Conservation (phyloP, 1,284 basidiomycete genomes). For the Ceratobasidium sp. region DNA sequence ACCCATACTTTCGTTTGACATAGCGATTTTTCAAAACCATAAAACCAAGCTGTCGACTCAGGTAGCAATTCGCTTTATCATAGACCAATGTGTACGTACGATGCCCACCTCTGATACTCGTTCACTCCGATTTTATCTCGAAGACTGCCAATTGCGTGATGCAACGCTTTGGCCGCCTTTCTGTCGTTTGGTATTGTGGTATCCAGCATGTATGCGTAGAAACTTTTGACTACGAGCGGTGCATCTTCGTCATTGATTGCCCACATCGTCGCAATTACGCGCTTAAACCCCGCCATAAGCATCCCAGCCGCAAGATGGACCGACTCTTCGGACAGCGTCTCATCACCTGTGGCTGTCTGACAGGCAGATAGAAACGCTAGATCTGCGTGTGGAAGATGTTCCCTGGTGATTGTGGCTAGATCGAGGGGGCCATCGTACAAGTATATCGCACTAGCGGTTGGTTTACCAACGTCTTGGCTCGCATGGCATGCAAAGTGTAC, state of each 20-base stretch:
- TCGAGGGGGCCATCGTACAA: conserved; percentile 10
- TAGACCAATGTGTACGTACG: no score
- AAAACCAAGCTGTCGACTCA: no score
- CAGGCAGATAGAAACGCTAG: conserved; percentile 41
- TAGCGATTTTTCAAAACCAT: no score
- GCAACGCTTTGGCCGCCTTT: conserved; percentile 21
- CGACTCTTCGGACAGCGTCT: not conserved
- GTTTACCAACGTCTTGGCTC: not conserved
- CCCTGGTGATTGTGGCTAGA: not conserved
- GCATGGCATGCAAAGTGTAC: conserved; percentile 38
- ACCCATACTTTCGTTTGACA: no score
- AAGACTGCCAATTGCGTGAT: conserved; percentile 11
- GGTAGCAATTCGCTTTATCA: no score
- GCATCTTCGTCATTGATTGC: conserved; percentile 5
- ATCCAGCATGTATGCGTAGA: not conserved
- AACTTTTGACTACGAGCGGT: not conserved
- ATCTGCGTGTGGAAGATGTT: conserved; percentile 5
- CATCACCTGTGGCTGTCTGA: not conserved
- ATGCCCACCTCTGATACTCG: not conserved
- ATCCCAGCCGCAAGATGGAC: conserved; percentile 15
- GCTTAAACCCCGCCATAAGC: conserved; percentile 14
- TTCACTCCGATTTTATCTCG: conserved; percentile 1
- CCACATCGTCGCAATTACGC: conserved; percentile 32
- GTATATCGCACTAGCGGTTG: not conserved
- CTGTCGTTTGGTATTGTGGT: not conserved